Conservation (phyloP, 202 grass and related monocot genomes). For the Setaria italica region DNA sequence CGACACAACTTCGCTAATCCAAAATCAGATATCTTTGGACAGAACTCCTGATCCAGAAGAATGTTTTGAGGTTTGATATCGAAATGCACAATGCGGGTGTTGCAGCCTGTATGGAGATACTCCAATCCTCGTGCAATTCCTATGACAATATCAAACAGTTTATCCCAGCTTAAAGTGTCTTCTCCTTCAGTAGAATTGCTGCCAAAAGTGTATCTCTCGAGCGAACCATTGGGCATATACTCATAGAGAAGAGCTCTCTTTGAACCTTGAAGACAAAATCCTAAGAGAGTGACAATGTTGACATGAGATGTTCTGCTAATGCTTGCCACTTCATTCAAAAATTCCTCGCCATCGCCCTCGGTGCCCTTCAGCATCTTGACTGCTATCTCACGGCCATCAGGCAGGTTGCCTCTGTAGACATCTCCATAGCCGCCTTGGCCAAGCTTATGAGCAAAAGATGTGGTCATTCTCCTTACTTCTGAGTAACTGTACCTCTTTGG, state of each 20-base stretch:
- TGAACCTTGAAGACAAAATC: slow-evolving; percentile 45
- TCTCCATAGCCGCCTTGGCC: slow-evolving; percentile 59
- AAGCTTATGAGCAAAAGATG: slow-evolving; percentile 46
- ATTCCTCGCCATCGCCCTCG: slow-evolving; percentile 37
- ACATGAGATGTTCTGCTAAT: slow-evolving; percentile 61
- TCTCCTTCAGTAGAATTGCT: slow-evolving; percentile 31
- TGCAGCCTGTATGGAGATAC: slow-evolving; percentile 62
- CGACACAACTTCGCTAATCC: slow-evolving; percentile 44
- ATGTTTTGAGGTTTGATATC: slow-evolving; percentile 62
- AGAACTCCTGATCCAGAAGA: slow-evolving; percentile 50
- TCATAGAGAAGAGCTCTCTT: slow-evolving; percentile 52
- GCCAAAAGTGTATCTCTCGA: slow-evolving; percentile 53
- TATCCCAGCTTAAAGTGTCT: slow-evolving; percentile 44
- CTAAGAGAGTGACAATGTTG: slow-evolving; percentile 54
- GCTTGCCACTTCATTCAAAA: slow-evolving; percentile 60
- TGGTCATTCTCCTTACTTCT: slow-evolving; percentile 54
- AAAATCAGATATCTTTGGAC: slow-evolving; percentile 58
- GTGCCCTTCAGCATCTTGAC: slow-evolving; percentile 53
- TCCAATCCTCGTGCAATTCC: slow-evolving; percentile 53
- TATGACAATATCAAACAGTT: slow-evolving; percentile 49
- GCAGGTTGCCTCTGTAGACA: slow-evolving; percentile 49
- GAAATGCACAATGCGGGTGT: slow-evolving; percentile 55
- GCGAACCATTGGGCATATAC: slow-evolving; percentile 58
- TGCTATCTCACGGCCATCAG: slow-evolving; percentile 46
- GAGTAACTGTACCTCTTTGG: slow-evolving; percentile 48